Conservation (phyloP, 2,329 filamentous ascomycete species). For the Leptosphaerulina australis region DNA sequence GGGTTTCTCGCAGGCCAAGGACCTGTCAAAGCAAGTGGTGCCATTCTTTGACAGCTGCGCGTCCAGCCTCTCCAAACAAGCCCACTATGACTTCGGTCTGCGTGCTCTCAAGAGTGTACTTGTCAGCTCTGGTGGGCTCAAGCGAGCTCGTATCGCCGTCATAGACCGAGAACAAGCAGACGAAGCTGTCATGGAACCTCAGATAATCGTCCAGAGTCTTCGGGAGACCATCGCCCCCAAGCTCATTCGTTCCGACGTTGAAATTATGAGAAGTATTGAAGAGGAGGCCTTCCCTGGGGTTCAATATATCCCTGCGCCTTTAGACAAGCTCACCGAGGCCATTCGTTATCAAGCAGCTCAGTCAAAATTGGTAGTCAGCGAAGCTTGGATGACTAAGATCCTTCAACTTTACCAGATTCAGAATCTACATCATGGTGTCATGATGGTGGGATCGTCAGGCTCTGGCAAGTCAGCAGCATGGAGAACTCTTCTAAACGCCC, state of each 20-base stretch:
- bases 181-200: constrained; percentile 82
- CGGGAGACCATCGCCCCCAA: constrained; percentile 98
- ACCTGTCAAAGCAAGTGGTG: constrained; percentile 91
- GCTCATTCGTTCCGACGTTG: constrained; percentile 88
- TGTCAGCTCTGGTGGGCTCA: constrained; percentile 94
- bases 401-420: constrained; percentile 98
- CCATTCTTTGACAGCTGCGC: constrained; percentile 97
- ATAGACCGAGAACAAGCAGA: constrained; percentile 62
- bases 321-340: constrained; percentile 77
- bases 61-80: constrained; percentile 84
- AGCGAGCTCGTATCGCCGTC: constrained; percentile 75
- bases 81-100: constrained; percentile 98
- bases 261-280: constrained; percentile 85
- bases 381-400: constrained; percentile 97
- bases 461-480: constrained; percentile 95
- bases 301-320: constrained; percentile 86
- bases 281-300: constrained; percentile 87
- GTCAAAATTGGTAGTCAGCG: constrained; percentile 85
- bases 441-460: constrained; percentile 99
- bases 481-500: constrained; percentile 87
- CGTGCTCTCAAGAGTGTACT: constrained; percentile 98
- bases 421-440: constrained; percentile 97
- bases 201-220: constrained; percentile 98
- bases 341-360: constrained; percentile 84
- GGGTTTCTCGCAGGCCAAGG: constrained; percentile 95